A percentile compares a stretch with the other conserved stretches of the same genome.
Conservation (phyloP, 2,329 filamentous ascomycete genomes). For the Aspergillus phoenicis region DNA sequence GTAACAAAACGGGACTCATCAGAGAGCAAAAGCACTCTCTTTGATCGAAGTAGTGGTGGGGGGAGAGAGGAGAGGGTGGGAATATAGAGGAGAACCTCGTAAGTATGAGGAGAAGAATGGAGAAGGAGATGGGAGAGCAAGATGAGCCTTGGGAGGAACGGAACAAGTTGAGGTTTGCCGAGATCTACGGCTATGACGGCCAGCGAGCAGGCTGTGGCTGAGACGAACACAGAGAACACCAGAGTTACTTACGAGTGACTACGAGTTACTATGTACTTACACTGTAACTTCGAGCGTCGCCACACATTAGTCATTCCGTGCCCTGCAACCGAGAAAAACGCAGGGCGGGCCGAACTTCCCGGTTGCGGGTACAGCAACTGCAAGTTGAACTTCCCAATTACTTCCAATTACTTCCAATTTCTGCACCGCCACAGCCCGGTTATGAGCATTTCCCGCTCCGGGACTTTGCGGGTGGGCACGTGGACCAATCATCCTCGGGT, state of each 20-base stretch:
- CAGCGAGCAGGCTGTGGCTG: conserved; percentile 22
- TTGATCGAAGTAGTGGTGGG: conserved; percentile 15
- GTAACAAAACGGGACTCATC: conserved; percentile 41
- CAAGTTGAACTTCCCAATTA: neutral
- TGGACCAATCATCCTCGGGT: neutral
- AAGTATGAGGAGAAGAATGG: conserved; percentile 8
- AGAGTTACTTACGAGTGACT: too few species aligned
- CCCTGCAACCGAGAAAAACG: neutral
- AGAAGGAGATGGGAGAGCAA: conserved; percentile 15
- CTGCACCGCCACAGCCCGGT: conserved; percentile 27
- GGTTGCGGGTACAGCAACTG: conserved; percentile 3
- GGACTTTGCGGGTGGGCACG: conserved; percentile 22
- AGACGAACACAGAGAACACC: too few species aligned
- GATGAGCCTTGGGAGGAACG: neutral
- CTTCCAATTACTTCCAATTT: too few species aligned
- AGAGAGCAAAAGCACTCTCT: conserved; percentile 42
- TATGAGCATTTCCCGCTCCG: conserved; percentile 27
- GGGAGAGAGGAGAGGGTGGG: conserved; percentile 10
- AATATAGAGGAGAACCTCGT: conserved; percentile 2
- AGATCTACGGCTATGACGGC: conserved; percentile 33
- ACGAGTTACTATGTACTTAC: too few species aligned
- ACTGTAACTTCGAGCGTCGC: neutral
- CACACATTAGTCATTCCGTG: neutral
- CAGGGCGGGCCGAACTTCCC: conserved; percentile 12
- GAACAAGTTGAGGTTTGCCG: conserved; percentile 18